Percentiles rank a stretch among this genome's conserved stretches.
Evolutionary conservation across 129 eudicot genomes (phyloP).

Genomic region (Helichrysum umbraculigerum): DNA sequence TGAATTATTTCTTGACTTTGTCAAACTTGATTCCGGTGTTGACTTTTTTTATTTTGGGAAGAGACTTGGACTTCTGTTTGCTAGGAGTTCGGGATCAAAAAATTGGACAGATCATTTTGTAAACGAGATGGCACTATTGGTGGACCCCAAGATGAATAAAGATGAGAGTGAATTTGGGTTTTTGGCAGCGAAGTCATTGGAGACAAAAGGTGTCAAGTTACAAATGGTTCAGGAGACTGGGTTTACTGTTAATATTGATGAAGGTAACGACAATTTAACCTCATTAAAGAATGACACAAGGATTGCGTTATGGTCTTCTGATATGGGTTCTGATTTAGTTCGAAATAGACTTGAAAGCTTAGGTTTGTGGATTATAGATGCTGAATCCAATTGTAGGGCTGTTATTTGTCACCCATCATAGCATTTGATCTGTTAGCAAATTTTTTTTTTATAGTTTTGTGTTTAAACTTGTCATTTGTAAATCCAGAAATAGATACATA

Average conservation of each 20-base stretch:
- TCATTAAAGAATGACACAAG: slow-evolving; percentile 36
- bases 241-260: slow-evolving; percentile 35
- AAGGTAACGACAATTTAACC: slow-evolving; percentile 20
- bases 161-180: slow-evolving; percentile 33
- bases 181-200: slow-evolving; percentile 39
- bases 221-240: background rate
- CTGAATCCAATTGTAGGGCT: slow-evolving; percentile 59
- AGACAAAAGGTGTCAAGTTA: slow-evolving; percentile 38
- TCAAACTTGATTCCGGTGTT: slow-evolving; percentile 25
- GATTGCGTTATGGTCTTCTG: slow-evolving; percentile 58
- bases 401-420: slow-evolving; percentile 70
- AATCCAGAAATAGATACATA: background rate
- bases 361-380: slow-evolving; percentile 72
- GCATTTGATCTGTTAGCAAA: background rate
- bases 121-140: slow-evolving; percentile 31
- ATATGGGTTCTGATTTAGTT: slow-evolving; percentile 36
- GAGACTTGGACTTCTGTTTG: slow-evolving; percentile 41
- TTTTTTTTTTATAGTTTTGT: background rate
- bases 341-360: slow-evolving; percentile 46
- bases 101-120: slow-evolving; percentile 54
- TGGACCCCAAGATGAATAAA: slow-evolving; percentile 16
- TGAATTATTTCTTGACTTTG: slow-evolving; percentile 40
- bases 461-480: slow-evolving; percentile 9
- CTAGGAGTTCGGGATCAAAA: slow-evolving; percentile 52
- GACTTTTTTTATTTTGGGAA: slow-evolving; percentile 59